Base-by-base conservation (phyloP, 768 basidiomycete genomes). In the Pleurotus platypus region DNA sequence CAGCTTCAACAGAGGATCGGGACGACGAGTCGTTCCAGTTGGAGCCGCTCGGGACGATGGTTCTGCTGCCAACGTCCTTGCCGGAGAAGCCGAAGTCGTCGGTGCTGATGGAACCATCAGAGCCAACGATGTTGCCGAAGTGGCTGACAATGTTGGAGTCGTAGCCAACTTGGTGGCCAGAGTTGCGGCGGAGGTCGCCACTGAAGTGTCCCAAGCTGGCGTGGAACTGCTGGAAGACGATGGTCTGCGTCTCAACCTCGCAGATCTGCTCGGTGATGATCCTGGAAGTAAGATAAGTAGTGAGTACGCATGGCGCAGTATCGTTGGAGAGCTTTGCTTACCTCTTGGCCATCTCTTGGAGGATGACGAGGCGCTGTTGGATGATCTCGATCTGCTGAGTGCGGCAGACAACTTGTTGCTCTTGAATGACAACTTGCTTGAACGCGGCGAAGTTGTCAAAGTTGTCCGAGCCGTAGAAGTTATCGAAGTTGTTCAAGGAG, bases 321-420 rank as follows among this genome's bases (percentile, higher is more conserved):
- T 30, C 37, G 22, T 3, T 26, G 18, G 6, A 26, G 16, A 9
- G 16, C 5, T 18, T 35, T 13, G 12, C 64, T 58, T 53, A 78
- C 78, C 67, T 72, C 67, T 78, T 78, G 39, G 75, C 76, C 69
- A 78, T 73, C 64, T 79, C 77, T 57, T 73, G 72, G 30, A 79
- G 66, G 54, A 81, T 70, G 38, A 74, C 68, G 30, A 79, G 71
- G 5, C 72, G 70, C 57, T 81, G 78, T 58, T 81, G 79, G 51
- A 78, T 68, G 65, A 81, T 74, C 53, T 67, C 66, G 49, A 78
- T 60, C 38, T 63, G 59, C 61, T 72, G 64, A 18, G 67, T 64
- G 56, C 69, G 73, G 69, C 77, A 78, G 2, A 46, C 76, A 20
- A 78, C 57, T 45, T 75, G 66, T 13, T 72, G 57, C 58, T 72